Base-by-base conservation (phyloP, 495 filamentous ascomycete genomes). In the Schizothecium vesticola region DNA sequence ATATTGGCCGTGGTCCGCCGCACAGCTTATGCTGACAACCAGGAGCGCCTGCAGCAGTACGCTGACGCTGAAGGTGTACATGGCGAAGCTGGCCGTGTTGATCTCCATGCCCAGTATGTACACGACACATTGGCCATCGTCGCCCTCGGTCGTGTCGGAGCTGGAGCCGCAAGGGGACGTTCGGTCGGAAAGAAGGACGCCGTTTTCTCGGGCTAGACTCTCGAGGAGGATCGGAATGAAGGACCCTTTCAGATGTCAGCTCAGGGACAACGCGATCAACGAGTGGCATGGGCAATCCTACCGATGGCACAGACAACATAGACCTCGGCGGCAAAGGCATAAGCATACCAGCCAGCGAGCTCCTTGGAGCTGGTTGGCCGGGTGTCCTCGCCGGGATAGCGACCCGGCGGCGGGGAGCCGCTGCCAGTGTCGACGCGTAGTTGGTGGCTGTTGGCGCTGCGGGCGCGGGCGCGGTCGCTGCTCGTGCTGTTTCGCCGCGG, bases 161-260 rank as follows among this genome's bases (percentile, higher is more conserved):
- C 77, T 81, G 33, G 76, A 73, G 64, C 77, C 87, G 81, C 94
- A 97, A 28, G 92, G 90, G 29, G 83, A 90, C 8, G 74, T 86
- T 64, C 84, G 86, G 77, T 97, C 92, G 26, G 88, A 90, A 26
- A 93, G 79, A 63, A 97, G 85, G 63, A 96, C 89, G 33, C 94
- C 94, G 76, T 90, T 89, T 78, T 96, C 94, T 66, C 95, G 87
- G 10, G 96, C 94, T 66, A 99, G 86, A 70, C 94, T 93, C 76
- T 99, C 95, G 61, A 99, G 82, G 2, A 94, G 91, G 59, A 99
- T 95, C n/a, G 95, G 95, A 70, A 99, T 92, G 79, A 98, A 99
- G 33, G 93, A 96, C 66, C 90, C 92, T 93, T 65, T 28, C 56
- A 59, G n/a, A 36, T 8, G 23, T 66, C n/a, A 66, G 65, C 57